phyloP scores from a whole-genome alignment of 352 stramenopile genomes.

The Pythium vanterpoolii region DNA sequence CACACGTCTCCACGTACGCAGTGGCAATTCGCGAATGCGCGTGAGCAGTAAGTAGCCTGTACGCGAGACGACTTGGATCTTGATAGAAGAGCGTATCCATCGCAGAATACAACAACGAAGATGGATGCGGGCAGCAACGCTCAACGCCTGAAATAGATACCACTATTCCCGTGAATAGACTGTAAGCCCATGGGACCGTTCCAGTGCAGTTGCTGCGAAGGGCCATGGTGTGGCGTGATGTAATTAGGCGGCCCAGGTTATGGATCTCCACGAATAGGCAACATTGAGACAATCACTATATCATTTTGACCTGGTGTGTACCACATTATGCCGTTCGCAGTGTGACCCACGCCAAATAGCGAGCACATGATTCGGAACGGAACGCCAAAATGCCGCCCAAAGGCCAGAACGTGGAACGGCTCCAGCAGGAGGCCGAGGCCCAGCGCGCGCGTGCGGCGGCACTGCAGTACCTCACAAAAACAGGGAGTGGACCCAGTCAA shows the following conservation, averaged over 20 bases:
- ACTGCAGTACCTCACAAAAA: slow-evolving; percentile 55
- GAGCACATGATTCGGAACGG: slow-evolving; percentile 1
- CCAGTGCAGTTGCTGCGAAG: too few species aligned
- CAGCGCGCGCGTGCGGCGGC: slow-evolving; percentile 61
- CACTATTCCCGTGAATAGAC: not conserved
- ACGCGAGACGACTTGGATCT: not conserved
- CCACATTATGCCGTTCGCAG: not conserved
- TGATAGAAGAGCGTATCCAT: not conserved
- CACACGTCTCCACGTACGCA: not conserved
- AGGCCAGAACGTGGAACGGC: slow-evolving; percentile 34
- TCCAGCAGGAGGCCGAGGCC: slow-evolving; percentile 58
- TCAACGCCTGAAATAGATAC: not conserved
- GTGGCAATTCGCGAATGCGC: slow-evolving; percentile 18
- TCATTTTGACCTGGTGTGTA: not conserved
- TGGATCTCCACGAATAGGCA: slow-evolving; percentile 11
- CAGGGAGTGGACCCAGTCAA: slow-evolving; percentile 62
- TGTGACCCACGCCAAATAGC: not conserved
- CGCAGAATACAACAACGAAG: not conserved
- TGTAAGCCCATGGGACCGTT: not conserved
- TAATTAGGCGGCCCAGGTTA: not conserved
- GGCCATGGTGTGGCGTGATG: too few species aligned
- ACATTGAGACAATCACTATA: slow-evolving; percentile 4
- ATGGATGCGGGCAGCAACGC: not conserved
- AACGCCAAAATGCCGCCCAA: slow-evolving; percentile 22
- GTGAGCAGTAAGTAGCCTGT: not conserved